phyloP scores from a whole-genome alignment of 768 basidiomycete genomes.

The Naganishia randhawae region DNA sequence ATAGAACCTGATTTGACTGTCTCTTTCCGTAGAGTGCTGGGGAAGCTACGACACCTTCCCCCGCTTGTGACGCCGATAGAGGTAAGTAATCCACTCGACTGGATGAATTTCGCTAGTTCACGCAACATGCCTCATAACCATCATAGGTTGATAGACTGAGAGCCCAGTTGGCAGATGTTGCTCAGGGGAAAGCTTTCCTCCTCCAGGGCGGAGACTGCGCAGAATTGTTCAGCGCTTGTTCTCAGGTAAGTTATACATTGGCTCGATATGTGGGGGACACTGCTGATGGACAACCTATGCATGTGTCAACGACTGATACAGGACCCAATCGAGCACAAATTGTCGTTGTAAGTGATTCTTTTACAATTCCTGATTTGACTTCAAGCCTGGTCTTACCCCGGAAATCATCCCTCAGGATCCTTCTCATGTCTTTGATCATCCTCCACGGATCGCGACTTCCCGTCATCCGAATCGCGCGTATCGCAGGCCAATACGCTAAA shows the following conservation, averaged over 20 bases:
- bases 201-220: constrained; percentile 97
- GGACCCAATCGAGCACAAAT: constrained; percentile 51
- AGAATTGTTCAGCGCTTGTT: constrained; percentile 90
- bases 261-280: not conserved
- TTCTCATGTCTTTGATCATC: constrained; percentile 91
- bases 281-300: not conserved
- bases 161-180: constrained; percentile 71
- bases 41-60: constrained; percentile 71
- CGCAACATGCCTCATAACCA: not conserved
- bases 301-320: constrained; percentile 16
- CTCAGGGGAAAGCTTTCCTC: constrained; percentile 83
- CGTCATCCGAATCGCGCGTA: constrained; percentile 69
- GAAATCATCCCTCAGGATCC: constrained; percentile 54
- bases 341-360: constrained; percentile 44
- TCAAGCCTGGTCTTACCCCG: not conserved
- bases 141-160: constrained; percentile 56
- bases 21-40: constrained; percentile 61
- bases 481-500: constrained; percentile 95
- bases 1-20: constrained; percentile 2
- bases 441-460: constrained; percentile 90
- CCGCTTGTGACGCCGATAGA: constrained; percentile 90
- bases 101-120: not conserved
- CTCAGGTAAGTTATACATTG: constrained; percentile 59
- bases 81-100: constrained; percentile 55
- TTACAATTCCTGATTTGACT: not conserved